Percentiles rank a stretch among this genome's conserved stretches.
Evolutionary conservation across 805 yeast genomes (phyloP).

Genomic region (Metschnikowia continentalis): DNA sequence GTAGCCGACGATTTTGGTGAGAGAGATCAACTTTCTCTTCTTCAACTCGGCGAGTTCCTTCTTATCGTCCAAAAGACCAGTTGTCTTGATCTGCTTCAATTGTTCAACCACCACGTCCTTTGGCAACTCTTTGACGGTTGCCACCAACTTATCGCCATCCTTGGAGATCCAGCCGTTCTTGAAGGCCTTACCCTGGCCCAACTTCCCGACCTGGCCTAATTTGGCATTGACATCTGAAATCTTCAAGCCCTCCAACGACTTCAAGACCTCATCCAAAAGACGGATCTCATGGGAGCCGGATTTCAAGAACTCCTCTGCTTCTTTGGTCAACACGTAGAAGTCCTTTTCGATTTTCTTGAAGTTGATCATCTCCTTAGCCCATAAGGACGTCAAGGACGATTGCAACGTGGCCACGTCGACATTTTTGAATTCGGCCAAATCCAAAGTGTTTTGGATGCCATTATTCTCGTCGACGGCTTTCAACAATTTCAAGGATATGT

Average conservation of each 20-base stretch:
- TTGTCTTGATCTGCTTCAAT: slow-evolving; percentile 51
- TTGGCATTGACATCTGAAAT: slow-evolving; percentile 68
- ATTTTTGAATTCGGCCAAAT: slow-evolving; percentile 53
- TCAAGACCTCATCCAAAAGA: slow-evolving; percentile 67
- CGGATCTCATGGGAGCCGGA: slow-evolving; percentile 91
- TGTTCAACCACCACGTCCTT: slow-evolving; percentile 64
- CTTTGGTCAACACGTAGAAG: slow-evolving; percentile 68
- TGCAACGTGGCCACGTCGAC: slow-evolving; percentile 62
- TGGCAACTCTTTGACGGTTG: slow-evolving; percentile 55
- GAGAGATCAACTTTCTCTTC: slow-evolving; percentile 81
- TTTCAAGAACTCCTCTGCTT: slow-evolving; percentile 72
- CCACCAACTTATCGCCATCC: slow-evolving; percentile 73
- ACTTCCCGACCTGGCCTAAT: slow-evolving; percentile 78
- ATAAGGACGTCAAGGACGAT: slow-evolving; percentile 81
- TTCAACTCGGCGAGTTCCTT: slow-evolving; percentile 80
- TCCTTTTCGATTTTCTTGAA: slow-evolving; percentile 74
- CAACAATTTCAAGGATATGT: slow-evolving; percentile 59
- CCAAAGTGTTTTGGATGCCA: slow-evolving; percentile 65
- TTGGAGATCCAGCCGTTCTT: slow-evolving; percentile 95
- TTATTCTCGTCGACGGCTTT: slow-evolving; percentile 55
- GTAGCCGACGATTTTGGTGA: slow-evolving; percentile 73
- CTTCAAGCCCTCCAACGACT: slow-evolving; percentile 73
- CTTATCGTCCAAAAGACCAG: slow-evolving; percentile 55
- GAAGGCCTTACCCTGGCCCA: slow-evolving; percentile 97
- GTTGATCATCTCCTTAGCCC: slow-evolving; percentile 76